Conservation (phyloP, 495 filamentous ascomycete genomes). For the Peziza echinospora region DNA sequence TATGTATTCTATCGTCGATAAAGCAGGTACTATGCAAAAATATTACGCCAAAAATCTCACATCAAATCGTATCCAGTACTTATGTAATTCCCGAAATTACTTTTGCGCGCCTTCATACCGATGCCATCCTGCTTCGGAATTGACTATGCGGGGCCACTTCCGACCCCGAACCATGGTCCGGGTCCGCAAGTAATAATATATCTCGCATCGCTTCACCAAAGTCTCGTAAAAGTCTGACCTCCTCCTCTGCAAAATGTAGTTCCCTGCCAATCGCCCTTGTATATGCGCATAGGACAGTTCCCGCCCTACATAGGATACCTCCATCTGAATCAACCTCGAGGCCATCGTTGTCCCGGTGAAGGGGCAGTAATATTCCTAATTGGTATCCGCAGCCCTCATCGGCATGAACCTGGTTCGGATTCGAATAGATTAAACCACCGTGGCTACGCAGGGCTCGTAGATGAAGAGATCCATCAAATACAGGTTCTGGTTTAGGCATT, state of each 20-base stretch:
- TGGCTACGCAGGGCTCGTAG: constrained; percentile 17
- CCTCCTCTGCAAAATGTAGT: constrained; percentile 12
- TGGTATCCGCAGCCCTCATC: constrained; percentile 18
- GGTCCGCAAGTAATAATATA: no score
- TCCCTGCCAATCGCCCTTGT: constrained; percentile 6
- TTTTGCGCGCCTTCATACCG: no score
- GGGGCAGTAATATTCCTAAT: constrained; percentile 17
- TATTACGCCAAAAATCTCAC: no score
- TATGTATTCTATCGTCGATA: no score
- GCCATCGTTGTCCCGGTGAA: constrained; percentile 11
- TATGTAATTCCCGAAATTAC: no score
- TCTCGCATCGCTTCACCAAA: constrained; percentile 20
- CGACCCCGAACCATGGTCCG: no score
- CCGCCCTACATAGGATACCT: constrained; percentile 14
- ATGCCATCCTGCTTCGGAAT: no score
- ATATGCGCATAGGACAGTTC: constrained; percentile 18
- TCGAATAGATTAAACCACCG: constrained; percentile 19
- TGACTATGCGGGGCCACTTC: no score
- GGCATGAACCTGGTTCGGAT: constrained; percentile 11
- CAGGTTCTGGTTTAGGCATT: constrained; percentile 17
- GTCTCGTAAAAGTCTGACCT: constrained; percentile 16
- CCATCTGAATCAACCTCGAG: constrained; percentile 8
- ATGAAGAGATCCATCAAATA: constrained; percentile 18
- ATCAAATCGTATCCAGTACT: no score
- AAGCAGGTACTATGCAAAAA: no score